These are phyloP conservation scores for Dalbergia cochinchinensis DNA, from an alignment of 306 rosid genomes.

Conservation along the genomic window DNA sequence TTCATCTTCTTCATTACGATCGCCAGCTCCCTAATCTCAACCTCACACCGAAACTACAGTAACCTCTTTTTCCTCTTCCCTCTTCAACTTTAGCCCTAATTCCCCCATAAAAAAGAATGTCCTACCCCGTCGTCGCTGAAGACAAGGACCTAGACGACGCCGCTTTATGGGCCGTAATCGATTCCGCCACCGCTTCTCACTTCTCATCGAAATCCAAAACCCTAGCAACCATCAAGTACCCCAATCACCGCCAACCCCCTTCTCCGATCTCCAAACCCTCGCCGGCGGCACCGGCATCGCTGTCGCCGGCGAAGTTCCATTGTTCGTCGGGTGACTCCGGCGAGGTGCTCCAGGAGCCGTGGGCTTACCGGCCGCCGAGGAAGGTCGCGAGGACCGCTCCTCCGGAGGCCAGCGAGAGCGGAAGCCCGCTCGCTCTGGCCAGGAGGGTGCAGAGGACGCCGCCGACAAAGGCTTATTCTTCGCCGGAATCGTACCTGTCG, in stretches of 20 bases:
- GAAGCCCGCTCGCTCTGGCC: conserved; percentile 67
- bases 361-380: conserved; percentile 74
- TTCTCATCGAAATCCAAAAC: conserved; percentile 62
- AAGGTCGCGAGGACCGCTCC: conserved; percentile 57
- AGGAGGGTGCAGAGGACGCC: conserved; percentile 63
- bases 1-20: conserved; percentile 13
- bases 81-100: conserved; percentile 17
- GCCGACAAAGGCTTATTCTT: conserved; percentile 48
- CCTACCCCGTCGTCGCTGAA: conserved; percentile 61
- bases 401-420: conserved; percentile 44
- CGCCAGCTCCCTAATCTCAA: conserved; percentile 25
- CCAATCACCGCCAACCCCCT: conserved; percentile 42
- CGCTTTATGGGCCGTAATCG: conserved; percentile 91
- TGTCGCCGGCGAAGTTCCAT: conserved; percentile 47
- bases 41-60: background rate
- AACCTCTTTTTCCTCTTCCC: background rate
- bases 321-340: conserved; percentile 40
- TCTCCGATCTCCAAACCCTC: conserved; percentile 58
- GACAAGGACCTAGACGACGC: conserved; percentile 94
- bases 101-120: conserved; percentile 44
- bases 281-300: conserved; percentile 45
- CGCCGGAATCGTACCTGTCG: conserved; percentile 65
- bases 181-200: conserved; percentile 77
- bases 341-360: conserved; percentile 75
- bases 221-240: conserved; percentile 54